Percentiles rank a stretch among this genome's conserved stretches.
phyloP scores from a whole-genome alignment of 2,329 filamentous ascomycete genomes.

The Plenodomus tracheiphilus region DNA sequence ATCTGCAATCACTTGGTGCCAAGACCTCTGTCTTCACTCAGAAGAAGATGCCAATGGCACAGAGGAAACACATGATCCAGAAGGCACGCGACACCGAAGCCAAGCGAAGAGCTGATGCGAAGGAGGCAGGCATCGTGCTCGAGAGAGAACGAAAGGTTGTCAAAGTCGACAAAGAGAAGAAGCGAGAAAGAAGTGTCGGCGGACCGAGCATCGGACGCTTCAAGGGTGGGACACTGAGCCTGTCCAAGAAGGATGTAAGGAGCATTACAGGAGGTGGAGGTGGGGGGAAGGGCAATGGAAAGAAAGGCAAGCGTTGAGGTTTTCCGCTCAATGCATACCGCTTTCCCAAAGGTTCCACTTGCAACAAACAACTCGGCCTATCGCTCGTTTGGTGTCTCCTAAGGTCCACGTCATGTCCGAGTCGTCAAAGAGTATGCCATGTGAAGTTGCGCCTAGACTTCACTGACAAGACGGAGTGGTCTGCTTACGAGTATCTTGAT shows the following conservation, averaged over 20 bases:
- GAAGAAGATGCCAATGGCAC: conserved; percentile 84
- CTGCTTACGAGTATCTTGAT: too few relatives aligned
- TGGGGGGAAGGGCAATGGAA: conserved; percentile 26
- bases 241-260: conserved; percentile 77
- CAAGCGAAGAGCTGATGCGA: conserved; percentile 75
- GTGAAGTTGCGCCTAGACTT: background rate
- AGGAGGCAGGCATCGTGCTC: conserved; percentile 87
- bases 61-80: conserved; percentile 79
- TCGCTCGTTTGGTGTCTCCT: background rate
- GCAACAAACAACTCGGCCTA: background rate
- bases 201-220: conserved; percentile 80
- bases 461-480: too few relatives aligned
- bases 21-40: conserved; percentile 75
- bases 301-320: conserved; percentile 12
- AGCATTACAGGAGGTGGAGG: conserved; percentile 63
- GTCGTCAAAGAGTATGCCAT: background rate
- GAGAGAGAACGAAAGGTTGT: conserved; percentile 59
- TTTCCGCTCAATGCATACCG: background rate
- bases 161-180: conserved; percentile 52
- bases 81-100: conserved; percentile 69
- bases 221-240: conserved; percentile 73
- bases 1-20: conserved; percentile 79
- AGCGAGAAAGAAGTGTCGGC: conserved; percentile 67
- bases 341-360: background rate
- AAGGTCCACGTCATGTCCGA: background rate